Base-by-base conservation (phyloP, 345 rosid genomes). In the Durio zibethinus region DNA sequence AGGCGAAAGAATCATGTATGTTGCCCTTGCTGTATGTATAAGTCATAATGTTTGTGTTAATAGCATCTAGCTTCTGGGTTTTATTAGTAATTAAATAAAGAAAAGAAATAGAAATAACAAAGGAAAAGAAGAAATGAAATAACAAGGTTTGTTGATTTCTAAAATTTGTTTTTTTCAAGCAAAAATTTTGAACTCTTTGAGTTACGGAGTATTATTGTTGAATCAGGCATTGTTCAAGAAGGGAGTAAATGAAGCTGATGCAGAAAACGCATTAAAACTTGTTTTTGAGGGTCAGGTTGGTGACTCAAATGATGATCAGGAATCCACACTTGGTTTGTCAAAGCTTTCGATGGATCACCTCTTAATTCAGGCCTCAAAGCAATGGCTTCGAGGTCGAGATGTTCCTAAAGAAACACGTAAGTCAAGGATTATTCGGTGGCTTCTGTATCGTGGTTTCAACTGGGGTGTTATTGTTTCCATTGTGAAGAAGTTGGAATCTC, bases 371-470 rank as follows among this genome's bases (percentile, higher is more conserved):
- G 88, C 92, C 73, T 86, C 92, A 0, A 89, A 91, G 84, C 93
- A 91, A 72, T 91, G 95, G 97, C 67, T 78, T 73, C 88, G 88
- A 82, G 87, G 93, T 62, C 85, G 75, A 63, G 88, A 91, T 78
- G 88, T 81, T 20, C 83, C 98, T 10, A 65, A 68, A 62, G 95
- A 93, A 75, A 90, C 82, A 20, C 95, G 91, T 31, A 93, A 91
- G 82, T 67, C 90, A 67, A 91, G 97, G 85, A 86, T 94, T 12
- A 79, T 94, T 38, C 82, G 93, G 78, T 93, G 97, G 98, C 97
- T 93, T 77, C 97, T 93, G 85, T 93, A 93, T 81, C 88, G 97
- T 18, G 95, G 97, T 48, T 90, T 90, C 82, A 90, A 88, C 76
- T 93, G 95, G 94, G 87, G 88, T 31, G 91, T 91, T 11, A 87